Evolutionary conservation across 148 eudicot species (phyloP).

Genomic region (Salicornia ramosissima): DNA sequence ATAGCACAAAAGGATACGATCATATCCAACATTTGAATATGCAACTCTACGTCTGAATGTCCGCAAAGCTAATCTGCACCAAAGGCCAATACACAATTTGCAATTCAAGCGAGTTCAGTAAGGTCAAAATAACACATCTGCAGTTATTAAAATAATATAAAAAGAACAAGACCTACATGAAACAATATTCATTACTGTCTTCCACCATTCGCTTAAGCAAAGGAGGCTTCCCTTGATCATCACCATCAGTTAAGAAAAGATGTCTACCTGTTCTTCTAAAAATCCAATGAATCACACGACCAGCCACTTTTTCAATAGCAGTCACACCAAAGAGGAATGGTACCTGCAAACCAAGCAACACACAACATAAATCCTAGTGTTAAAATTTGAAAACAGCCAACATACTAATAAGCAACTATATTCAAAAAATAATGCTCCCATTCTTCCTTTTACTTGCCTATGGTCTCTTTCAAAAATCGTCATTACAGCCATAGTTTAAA

Average conservation of each 20-base stretch:
- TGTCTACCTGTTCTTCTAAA: constrained; percentile 91
- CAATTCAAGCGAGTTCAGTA: background rate
- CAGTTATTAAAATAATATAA: constrained; percentile 1
- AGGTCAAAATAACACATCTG: background rate
- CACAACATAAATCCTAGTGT: background rate
- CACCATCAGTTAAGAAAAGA: constrained; percentile 76
- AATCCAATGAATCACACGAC: constrained; percentile 72
- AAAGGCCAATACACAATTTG: constrained; percentile 7
- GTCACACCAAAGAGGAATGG: constrained; percentile 88
- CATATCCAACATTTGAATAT: constrained; percentile 88
- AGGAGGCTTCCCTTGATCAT: constrained; percentile 85
- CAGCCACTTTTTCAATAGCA: constrained; percentile 72
- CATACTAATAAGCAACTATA: background rate
- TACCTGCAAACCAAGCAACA: constrained; percentile 39
- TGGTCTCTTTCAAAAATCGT: too few relatives aligned
- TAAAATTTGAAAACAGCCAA: background rate
- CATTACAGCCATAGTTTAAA: too few relatives aligned
- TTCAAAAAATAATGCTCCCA: too few relatives aligned
- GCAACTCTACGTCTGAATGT: constrained; percentile 79
- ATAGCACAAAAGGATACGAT: constrained; percentile 64
- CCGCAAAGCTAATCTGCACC: constrained; percentile 75
- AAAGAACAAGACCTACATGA: constrained; percentile 53
- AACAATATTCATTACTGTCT: constrained; percentile 58
- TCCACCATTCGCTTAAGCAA: constrained; percentile 85
- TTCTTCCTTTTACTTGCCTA: too few relatives aligned